These are phyloP conservation scores for Schizonepeta tenuifolia DNA, from an alignment of 257 asterid species.

Conservation along the genomic window DNA sequence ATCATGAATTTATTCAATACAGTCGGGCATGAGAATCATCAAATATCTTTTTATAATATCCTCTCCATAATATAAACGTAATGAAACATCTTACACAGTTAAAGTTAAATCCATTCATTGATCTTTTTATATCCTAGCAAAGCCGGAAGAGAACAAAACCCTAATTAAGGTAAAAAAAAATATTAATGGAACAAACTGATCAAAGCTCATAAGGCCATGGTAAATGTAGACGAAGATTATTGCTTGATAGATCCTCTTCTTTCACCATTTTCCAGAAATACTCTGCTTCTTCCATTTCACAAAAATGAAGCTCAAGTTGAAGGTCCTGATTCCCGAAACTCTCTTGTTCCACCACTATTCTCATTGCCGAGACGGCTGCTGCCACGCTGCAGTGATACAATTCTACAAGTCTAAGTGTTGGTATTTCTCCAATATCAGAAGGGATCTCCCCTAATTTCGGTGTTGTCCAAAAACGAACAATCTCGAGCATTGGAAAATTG, in stretches of 20 bases:
- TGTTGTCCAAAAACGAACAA: not conserved
- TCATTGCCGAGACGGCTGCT: not conserved
- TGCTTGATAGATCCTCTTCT: not conserved
- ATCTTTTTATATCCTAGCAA: too few relatives aligned
- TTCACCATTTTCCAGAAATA: not conserved
- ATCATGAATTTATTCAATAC: too few relatives aligned
- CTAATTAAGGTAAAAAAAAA: too few relatives aligned
- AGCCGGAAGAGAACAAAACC: too few relatives aligned
- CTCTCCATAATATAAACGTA: too few relatives aligned
- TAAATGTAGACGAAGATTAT: not conserved
- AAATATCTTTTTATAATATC: too few relatives aligned
- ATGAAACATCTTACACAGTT: too few relatives aligned
- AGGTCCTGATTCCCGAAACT: not conserved
- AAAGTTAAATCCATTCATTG: too few relatives aligned
- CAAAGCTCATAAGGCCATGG: not conserved
- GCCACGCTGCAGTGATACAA: not conserved
- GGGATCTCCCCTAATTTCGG: conserved; percentile 23
- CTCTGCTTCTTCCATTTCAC: not conserved
- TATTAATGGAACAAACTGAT: too few relatives aligned
- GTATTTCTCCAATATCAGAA: conserved; percentile 22
- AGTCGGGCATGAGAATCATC: too few relatives aligned
- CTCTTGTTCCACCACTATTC: not conserved
- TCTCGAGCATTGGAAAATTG: not conserved
- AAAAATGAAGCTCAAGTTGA: not conserved
- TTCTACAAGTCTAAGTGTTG: conserved; percentile 7